Percentiles rank a stretch among this genome's conserved stretches.
phyloP scores from a whole-genome alignment of 2,329 filamentous ascomycete species.

The Geosmithia morbida region DNA sequence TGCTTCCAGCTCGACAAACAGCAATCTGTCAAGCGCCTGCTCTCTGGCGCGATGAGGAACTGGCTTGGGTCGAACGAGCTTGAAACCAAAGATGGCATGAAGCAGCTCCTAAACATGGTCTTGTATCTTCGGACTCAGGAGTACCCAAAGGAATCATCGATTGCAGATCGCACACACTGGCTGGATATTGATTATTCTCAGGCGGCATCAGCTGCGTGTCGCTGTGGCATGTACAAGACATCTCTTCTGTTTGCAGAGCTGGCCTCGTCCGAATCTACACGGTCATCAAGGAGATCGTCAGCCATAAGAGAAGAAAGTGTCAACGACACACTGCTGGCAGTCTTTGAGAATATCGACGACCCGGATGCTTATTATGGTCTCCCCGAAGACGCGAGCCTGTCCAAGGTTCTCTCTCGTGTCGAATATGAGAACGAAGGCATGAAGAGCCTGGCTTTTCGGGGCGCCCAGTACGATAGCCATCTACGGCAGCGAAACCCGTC shows the following conservation, averaged over 20 bases:
- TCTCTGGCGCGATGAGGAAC: slow-evolving; percentile 51
- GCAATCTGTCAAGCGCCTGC: slow-evolving; percentile 38
- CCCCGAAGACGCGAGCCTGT: slow-evolving; percentile 60
- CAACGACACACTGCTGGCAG: slow-evolving; percentile 56
- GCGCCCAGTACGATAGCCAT: slow-evolving; percentile 80
- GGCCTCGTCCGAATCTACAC: slow-evolving; percentile 38
- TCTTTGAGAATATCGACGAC: slow-evolving; percentile 89
- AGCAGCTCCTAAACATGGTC: slow-evolving; percentile 62
- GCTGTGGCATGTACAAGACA: slow-evolving; percentile 75
- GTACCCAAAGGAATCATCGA: slow-evolving; percentile 60
- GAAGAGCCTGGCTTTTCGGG: slow-evolving; percentile 80
- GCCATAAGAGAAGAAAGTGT: slow-evolving; percentile 37
- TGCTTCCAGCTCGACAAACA: slow-evolving; percentile 50
- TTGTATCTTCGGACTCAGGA: slow-evolving; percentile 80
- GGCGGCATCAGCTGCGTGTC: slow-evolving; percentile 56
- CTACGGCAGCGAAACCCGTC: slow-evolving; percentile 46
- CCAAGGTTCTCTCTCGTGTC: slow-evolving; percentile 64
- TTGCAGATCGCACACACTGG: slow-evolving; percentile 70
- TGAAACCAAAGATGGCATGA: slow-evolving; percentile 44
- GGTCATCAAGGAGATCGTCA: slow-evolving; percentile 54
- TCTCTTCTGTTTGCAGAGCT: slow-evolving; percentile 75
- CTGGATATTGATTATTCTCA: slow-evolving; percentile 65
- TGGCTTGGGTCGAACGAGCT: slow-evolving; percentile 38
- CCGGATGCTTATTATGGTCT: slow-evolving; percentile 93
- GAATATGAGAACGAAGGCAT: slow-evolving; percentile 82